Base-by-base conservation (phyloP, 331 rosid genomes). In the Pyrus hybrid region DNA sequence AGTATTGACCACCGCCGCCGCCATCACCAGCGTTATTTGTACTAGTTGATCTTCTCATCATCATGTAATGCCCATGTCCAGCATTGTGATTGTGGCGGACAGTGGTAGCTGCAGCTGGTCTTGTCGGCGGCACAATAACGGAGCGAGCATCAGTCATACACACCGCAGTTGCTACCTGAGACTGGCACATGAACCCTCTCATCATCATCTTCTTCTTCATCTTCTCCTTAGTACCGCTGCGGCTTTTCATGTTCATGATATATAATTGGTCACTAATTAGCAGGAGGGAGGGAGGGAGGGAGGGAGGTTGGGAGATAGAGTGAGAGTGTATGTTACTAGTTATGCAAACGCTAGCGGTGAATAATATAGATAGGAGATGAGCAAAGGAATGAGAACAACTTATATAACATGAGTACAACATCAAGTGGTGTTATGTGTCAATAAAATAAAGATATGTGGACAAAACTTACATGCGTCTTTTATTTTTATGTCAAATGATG, bases 121-220 rank as follows among this genome's bases (percentile, higher is more conserved):
- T 49, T 49, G 56, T 17, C 0, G 56, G 56, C 56, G 21, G 88
- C 63, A 80, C 82, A 4, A 93, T 71, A 53, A 78, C 83, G 7
- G 96, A 83, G 47, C 86, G 80, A 13, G 85, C 79, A 72, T 91
- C 89, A 0, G 84, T 56, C 89, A 90, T 81, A 85, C 98, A 93
- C 43, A 90, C 93, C 4, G 96, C 91, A 6, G 96, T 88, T 71
- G 97, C 83, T 5, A 90, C 88, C 32, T 72, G 79, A 61, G 93
- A 87, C 18, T 82, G 94, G 81, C 98, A 93, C 98, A 85, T 91
- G 83, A 93, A 90, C 1, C 96, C 97, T 26, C 80, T 81, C 78
- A 80, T 85, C 81, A 78, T 84, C 76, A 70, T 83, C 62, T 70
- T 86, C 87, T 70, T 78, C 28, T 75, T 67, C 77, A 62, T 64